Evolutionary conservation across 176 grass and related monocot genomes (phyloP), one percentile per base, ranked within the genome.

Genomic region (Carex kokanica): DNA sequence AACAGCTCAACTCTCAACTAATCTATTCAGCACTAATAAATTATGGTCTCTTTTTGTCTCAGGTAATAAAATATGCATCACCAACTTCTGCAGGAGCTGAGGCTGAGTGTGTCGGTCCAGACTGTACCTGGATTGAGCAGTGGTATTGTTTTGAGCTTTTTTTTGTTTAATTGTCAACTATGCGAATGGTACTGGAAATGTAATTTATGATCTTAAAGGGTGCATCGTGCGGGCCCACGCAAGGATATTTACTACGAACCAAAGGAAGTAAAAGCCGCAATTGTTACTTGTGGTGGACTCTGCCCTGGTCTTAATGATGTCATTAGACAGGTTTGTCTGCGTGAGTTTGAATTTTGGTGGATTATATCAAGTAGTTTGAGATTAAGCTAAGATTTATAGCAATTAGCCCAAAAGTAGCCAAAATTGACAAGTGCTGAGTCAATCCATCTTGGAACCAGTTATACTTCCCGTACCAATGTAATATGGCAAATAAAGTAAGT

Each of bases 271-370:
- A 98, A 98, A 88, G 92, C 95, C 53, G 95, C 88, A 84, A 94
- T 98, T 84, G 95, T 98, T 88, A 98, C 90, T 21, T 98, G 95
- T 85, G 95, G 95, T 74, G 95, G 95, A 34, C 92, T 98, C 65
- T 94, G 92, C 75, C 95, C 95, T 41, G 95, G 95, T 86, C 88
- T 98, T 85, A 98, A 98, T 82, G 95, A 98, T 93, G 95, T 94
- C 84, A 94, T 94, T 81, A 88, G 95, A 83, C 95, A 98, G 89
- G 95, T 98, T 84, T 80, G 83, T 29, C 38, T 55, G 6, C 25
- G 34, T 47, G 13, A 64, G 15, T 78, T 78, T 32, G 24, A 34
- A 32, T 78, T n/a, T 54, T 55, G 49, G 14, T 56, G 49, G 7
- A 49, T 78, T 31, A 14, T 78, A 54, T 78, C 27, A 18, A 8